These are phyloP conservation scores for Crepidotus variabilis DNA, from an alignment of 768 basidiomycete genomes.

Conservation along the genomic window DNA sequence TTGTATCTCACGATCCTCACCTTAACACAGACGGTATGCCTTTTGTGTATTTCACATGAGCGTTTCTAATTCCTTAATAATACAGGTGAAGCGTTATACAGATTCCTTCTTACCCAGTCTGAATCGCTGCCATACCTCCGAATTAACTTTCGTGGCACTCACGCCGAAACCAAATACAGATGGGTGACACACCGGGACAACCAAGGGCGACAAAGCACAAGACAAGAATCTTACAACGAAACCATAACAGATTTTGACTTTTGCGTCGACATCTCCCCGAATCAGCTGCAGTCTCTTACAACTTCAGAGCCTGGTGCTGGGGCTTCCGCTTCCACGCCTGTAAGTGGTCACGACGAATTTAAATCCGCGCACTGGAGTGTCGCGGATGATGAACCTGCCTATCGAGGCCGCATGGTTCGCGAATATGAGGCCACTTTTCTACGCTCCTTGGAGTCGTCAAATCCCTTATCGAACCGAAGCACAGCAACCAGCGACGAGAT, in stretches of 20 bases:
- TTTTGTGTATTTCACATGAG: constrained; percentile 18
- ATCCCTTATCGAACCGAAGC: constrained; percentile 20
- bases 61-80: constrained; percentile 37
- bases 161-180: constrained; percentile 49
- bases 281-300: constrained; percentile 2
- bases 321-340: not conserved
- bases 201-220: constrained; percentile 28
- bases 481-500: constrained; percentile 39
- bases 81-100: constrained; percentile 63
- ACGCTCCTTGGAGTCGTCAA: not conserved
- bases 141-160: constrained; percentile 51
- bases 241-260: constrained; percentile 70
- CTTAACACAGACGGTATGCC: constrained; percentile 47
- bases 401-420: constrained; percentile 57
- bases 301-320: not conserved
- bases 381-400: constrained; percentile 59
- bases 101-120: constrained; percentile 65
- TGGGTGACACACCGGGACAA: constrained; percentile 35
- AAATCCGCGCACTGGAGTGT: constrained; percentile 53
- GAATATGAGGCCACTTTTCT: constrained; percentile 41
- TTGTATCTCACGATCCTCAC: constrained; percentile 68
- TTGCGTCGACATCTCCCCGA: constrained; percentile 42
- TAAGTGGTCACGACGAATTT: constrained; percentile 11
- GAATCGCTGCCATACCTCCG: constrained; percentile 37
- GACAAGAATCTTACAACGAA: constrained; percentile 52